A percentile compares a stretch with the other conserved stretches of the same genome.
Evolutionary conservation across 2,329 filamentous ascomycete genomes (phyloP).

Genomic region (Ceratocystis alfenasii): DNA sequence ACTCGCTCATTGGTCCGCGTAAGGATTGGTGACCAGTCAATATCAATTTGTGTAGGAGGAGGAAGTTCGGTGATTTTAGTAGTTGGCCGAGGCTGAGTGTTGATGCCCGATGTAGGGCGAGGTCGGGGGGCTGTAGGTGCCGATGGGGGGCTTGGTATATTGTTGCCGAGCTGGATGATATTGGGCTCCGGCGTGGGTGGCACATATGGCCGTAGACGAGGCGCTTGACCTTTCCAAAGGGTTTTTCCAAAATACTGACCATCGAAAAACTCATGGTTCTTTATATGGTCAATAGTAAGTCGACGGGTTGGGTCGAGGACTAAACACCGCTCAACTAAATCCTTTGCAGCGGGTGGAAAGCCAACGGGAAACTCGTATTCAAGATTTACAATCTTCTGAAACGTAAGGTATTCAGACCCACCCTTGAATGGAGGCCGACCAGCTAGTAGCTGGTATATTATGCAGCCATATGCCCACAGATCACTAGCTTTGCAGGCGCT

Average conservation of each 20-base stretch:
- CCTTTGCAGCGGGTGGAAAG: slow-evolving; percentile 74
- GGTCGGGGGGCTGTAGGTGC: slow-evolving; percentile 9
- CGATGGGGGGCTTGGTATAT: background rate
- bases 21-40: slow-evolving; percentile 95
- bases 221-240: slow-evolving; percentile 83
- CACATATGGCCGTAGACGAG: slow-evolving; percentile 71
- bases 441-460: slow-evolving; percentile 89
- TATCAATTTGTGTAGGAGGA: slow-evolving; percentile 91
- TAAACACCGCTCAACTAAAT: slow-evolving; percentile 79
- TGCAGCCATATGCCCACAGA: slow-evolving; percentile 96
- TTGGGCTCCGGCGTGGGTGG: slow-evolving; percentile 63
- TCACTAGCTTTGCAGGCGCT: slow-evolving; percentile 96
- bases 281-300: slow-evolving; percentile 88
- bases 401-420: slow-evolving; percentile 88
- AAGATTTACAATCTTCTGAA: slow-evolving; percentile 91
- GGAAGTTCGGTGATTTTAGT: slow-evolving; percentile 89
- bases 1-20: slow-evolving; percentile 88
- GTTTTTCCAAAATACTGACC: slow-evolving; percentile 72
- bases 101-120: slow-evolving; percentile 30
- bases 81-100: slow-evolving; percentile 46
- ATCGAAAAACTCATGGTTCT: slow-evolving; percentile 90
- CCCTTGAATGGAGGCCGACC: slow-evolving; percentile 96
- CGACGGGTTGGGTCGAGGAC: slow-evolving; percentile 77
- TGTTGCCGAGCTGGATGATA: slow-evolving; percentile 50
- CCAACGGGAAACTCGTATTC: slow-evolving; percentile 88